Evolutionary conservation across 1,284 basidiomycete genomes (phyloP).

Genomic region (Rhodofomes roseus): DNA sequence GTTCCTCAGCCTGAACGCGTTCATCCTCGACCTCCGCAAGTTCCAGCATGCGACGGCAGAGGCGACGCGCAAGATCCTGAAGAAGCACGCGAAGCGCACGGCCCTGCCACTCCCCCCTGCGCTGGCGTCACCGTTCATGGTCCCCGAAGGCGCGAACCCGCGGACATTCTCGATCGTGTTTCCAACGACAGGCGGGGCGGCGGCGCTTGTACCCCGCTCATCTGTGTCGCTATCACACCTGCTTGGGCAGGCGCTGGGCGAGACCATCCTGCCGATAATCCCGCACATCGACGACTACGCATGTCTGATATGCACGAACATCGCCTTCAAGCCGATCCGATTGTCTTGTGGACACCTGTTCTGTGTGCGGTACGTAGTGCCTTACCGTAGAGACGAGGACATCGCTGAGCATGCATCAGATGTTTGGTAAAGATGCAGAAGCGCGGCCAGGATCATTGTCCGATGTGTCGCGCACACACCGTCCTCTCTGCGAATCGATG

Average conservation of each 20-base stretch:
- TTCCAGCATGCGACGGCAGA: slow-evolving; percentile 87
- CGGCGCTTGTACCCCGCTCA: slow-evolving; percentile 13
- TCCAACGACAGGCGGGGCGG: neutral
- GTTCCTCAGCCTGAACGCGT: slow-evolving; percentile 80
- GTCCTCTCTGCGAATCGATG: slow-evolving; percentile 75
- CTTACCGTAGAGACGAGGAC: neutral
- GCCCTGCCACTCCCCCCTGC: slow-evolving; percentile 49
- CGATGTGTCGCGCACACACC: slow-evolving; percentile 79
- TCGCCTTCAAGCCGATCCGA: slow-evolving; percentile 88
- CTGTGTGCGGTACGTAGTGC: slow-evolving; percentile 61
- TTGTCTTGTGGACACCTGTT: slow-evolving; percentile 88
- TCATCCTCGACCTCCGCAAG: slow-evolving; percentile 86
- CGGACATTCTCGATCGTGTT: slow-evolving; percentile 8
- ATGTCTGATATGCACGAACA: slow-evolving; percentile 76
- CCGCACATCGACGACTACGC: slow-evolving; percentile 80
- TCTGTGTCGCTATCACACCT: slow-evolving; percentile 67
- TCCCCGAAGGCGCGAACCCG: slow-evolving; percentile 5
- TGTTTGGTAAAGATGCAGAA: slow-evolving; percentile 96
- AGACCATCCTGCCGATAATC: slow-evolving; percentile 81
- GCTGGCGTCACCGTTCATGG: slow-evolving; percentile 18
- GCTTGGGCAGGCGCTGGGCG: slow-evolving; percentile 83
- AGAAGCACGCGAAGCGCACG: slow-evolving; percentile 92
- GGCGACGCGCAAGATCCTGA: slow-evolving; percentile 87
- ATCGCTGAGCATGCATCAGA: slow-evolving; percentile 25
- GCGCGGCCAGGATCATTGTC: slow-evolving; percentile 75